Evolutionary conservation across 345 rosid species (phyloP), one percentile per base, ranked within the genome.

Genomic region (Gossypium raimondii): DNA sequence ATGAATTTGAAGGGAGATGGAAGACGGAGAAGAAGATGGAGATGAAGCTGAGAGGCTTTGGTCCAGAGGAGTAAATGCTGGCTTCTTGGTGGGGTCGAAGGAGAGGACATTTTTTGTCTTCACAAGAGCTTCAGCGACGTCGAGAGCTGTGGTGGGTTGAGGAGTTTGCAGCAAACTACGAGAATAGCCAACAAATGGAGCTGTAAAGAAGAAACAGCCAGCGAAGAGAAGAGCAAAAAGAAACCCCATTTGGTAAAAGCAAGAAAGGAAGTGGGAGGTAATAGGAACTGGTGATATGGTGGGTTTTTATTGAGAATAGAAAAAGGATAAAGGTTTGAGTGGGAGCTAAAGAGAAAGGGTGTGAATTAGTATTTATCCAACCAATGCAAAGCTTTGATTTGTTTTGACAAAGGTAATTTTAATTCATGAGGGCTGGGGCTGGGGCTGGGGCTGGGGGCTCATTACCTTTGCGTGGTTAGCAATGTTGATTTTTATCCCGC

Each of bases 1-100:
- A 75, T 77, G 92, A 58, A 93, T 84, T 73, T 85, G 83, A 48
- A 93, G 74, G 25, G 78, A 78, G 16, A 86, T 62, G 0, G 85
- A 72, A 17, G 85, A 22, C 0, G 86, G 61, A 9, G 85, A 24
- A 7, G 62, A 57, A 22, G 62, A 67, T 2, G 81, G 74, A 10
- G 81, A 67, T 1, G 81, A 77, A 10, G 81, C 59, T 7, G 72
- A 63, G 11, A 44, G 27, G 69, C 2, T 59, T 59, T 77, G 80
- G 48, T 82, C 81, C 66, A 79, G 73, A 11, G 80, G 78, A 74
- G 27, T 77, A 17, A 81, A 17, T 4, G 2, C 56, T 27, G 79
- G 76, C 58, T 64, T 66, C 72, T 75, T 76, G 55, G 77, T 58
- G 43, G 80, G 62, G 24, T 43, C 18, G 25, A 72, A 38, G 14